phyloP scores from a whole-genome alignment of 73 alveolate genomes.

The Paramecium primaurelia region DNA sequence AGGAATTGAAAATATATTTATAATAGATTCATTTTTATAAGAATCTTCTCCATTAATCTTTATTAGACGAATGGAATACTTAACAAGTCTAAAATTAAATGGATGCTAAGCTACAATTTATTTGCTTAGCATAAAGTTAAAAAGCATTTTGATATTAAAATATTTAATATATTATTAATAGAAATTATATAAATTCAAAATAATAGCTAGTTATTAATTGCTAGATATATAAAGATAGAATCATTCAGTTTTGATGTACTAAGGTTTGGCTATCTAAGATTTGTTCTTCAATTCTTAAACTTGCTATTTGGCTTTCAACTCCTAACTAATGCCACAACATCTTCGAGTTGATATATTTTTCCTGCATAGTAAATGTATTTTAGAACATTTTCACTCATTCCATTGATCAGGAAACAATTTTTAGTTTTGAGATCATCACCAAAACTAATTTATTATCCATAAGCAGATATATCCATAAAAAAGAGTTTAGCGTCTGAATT shows the following conservation, averaged over 20 bases:
- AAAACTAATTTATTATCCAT: neutral
- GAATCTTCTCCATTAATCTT: too few species aligned
- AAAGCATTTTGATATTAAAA: too few species aligned
- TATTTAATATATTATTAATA: too few species aligned
- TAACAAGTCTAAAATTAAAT: too few species aligned
- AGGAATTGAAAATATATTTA: too few species aligned
- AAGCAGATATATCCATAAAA: constrained; percentile 48
- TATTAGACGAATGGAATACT: too few species aligned
- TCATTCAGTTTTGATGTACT: neutral
- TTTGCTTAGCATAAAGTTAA: too few species aligned
- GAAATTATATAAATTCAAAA: too few species aligned
- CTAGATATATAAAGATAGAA: too few species aligned
- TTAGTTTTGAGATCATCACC: constrained; percentile 26
- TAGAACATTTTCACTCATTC: constrained; percentile 2
- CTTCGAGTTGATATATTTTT: neutral
- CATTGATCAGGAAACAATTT: neutral
- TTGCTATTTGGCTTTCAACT: neutral
- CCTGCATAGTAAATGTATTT: constrained; percentile 21
- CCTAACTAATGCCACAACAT: neutral
- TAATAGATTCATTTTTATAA: too few species aligned
- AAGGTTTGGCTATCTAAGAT: neutral
- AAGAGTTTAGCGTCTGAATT: constrained; percentile 20
- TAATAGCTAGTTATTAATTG: too few species aligned
- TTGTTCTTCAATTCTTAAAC: neutral
- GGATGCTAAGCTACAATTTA: too few species aligned